Evolutionary conservation across 2,329 filamentous ascomycete genomes (phyloP).

Genomic region (Colletotrichum echinochloae): DNA sequence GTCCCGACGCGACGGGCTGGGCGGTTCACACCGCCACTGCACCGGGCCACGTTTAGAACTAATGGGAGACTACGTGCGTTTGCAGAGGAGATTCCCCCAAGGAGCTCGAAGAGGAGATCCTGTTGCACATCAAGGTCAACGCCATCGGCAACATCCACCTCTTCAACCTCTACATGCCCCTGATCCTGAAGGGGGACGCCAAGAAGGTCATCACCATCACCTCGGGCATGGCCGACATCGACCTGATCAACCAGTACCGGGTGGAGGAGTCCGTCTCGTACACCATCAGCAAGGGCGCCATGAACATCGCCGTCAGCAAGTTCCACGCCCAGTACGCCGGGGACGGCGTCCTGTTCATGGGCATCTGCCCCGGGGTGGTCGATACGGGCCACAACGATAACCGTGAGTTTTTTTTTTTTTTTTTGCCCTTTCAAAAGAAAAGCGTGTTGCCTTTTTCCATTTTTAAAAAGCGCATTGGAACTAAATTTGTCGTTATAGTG

Average conservation of each 20-base stretch:
- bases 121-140: conserved; percentile 57
- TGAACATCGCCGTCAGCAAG: conserved; percentile 66
- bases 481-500: neutral
- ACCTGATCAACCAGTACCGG: conserved; percentile 53
- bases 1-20: no score
- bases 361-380: conserved; percentile 65
- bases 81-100: conserved; percentile 9
- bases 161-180: conserved; percentile 64
- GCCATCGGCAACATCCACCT: conserved; percentile 64
- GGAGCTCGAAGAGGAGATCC: conserved; percentile 10
- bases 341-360: conserved; percentile 65
- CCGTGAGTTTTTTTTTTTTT: no score
- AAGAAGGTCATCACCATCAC: conserved; percentile 70
- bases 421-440: no score
- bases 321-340: conserved; percentile 61
- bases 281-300: conserved; percentile 61
- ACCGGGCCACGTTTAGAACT: no score
- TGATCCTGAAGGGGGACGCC: conserved; percentile 59
- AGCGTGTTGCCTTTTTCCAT: no score
- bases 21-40: no score
- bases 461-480: no score
- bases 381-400: conserved; percentile 51
- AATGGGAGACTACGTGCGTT: no score
- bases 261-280: conserved; percentile 56
- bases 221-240: conserved; percentile 60